phyloP scores from a whole-genome alignment of 805 yeast species.

The Groenewaldozyma tartarivorans region DNA sequence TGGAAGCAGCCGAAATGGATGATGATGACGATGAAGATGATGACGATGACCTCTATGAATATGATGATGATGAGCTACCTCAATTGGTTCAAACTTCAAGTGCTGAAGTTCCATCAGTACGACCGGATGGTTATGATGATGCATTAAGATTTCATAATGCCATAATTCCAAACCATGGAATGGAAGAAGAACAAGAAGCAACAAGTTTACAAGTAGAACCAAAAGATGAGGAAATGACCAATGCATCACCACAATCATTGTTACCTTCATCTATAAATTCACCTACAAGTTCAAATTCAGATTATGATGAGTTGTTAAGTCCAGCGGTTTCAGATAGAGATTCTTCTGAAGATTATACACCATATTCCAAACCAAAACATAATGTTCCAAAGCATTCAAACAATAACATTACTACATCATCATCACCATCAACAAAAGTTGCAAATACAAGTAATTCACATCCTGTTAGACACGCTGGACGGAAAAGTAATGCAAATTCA shows the following conservation, averaged over 20 bases:
- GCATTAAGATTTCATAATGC: no score
- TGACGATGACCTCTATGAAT: conserved; percentile 6
- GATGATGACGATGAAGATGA: conserved; percentile 17
- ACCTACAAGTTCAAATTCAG: no score
- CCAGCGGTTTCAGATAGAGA: not conserved
- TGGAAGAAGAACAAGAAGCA: no score
- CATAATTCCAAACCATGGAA: no score
- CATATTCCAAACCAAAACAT: not conserved
- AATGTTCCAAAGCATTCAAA: not conserved
- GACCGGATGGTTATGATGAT: conserved; percentile 11
- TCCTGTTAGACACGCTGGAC: not conserved
- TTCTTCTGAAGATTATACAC: conserved; percentile 1
- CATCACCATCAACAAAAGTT: not conserved
- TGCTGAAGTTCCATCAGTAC: not conserved
- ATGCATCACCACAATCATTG: no score
- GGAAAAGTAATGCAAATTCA: conserved; percentile 2
- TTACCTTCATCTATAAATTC: no score
- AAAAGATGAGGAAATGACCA: no score
- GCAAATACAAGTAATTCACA: not conserved
- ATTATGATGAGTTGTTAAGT: no score
- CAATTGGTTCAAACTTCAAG: conserved; percentile 2
- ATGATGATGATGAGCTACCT: conserved; percentile 5
- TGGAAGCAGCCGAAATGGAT: conserved; percentile 16
- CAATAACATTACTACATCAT: not conserved
- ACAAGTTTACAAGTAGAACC: no score